Base-by-base conservation (phyloP, 2,329 filamentous ascomycete genomes). In the Verticillium alfalfae region DNA sequence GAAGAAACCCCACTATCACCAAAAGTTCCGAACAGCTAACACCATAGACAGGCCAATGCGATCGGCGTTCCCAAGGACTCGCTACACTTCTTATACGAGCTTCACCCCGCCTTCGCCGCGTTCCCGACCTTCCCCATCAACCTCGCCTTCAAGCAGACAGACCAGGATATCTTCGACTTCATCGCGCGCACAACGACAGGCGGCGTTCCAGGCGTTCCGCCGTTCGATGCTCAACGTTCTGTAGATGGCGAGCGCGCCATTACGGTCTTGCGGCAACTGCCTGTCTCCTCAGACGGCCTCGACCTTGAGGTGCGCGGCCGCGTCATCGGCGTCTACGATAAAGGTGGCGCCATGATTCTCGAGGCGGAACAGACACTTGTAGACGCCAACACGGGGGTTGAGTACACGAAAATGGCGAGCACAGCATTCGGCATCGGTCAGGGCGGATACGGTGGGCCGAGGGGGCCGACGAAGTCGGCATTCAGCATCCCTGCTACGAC, bases 111-210 rank as follows among this genome's bases (percentile, higher is more conserved):
- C 22, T 80, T 81, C 56, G 73, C 78, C 16, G 70, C 69, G 7
- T 81, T 81, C 63, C 79, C 79, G n/a, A 81, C 78, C 0, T 81
- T 79, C 61, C 74, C 78, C 34, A 75, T 79, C 65, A 79, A 79
- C 61, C 71, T 79, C 5, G 70, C 72, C 41, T 80, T 79, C 69
- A 81, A 80, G 67, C 73, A 76, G 66, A 78, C 77, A 6, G 73
- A 76, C 58, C 75, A 78, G 61, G 78, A 80, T 64, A 76, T 79
- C 52, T 76, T 74, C 61, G 73, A 79, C 67, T 79, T 78, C 65
- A 71, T 75, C 65, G 67, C 72, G 7, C 72, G 73, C 31, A 73
- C 71, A 34, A 71, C 71, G 1, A 64, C 70, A 1, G 70, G 65
- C 38, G 65, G 71, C 7, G 72, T 79, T 0, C 78, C 78, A 1